phyloP scores from a whole-genome alignment of 176 grass and related monocot species.

The Phyllostachys edulis region DNA sequence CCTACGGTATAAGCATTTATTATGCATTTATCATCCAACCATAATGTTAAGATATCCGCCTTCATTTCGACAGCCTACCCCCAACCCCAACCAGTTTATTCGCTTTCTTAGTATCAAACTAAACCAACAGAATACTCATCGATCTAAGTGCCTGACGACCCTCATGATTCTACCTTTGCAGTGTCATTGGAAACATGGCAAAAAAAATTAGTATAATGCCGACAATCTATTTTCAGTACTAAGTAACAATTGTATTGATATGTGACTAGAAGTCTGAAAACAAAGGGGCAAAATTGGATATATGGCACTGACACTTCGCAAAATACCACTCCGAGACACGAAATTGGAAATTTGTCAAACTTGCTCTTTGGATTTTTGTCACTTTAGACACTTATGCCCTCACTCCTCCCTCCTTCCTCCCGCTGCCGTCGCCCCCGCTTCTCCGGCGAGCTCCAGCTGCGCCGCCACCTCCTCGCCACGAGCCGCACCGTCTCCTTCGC shows the following conservation, averaged over 20 bases:
- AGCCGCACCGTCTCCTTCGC: no score
- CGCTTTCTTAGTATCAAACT: neutral
- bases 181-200: neutral
- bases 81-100: neutral
- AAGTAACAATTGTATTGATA: neutral
- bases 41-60: neutral
- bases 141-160: neutral
- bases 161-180: neutral
- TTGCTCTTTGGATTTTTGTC: no score
- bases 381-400: no score
- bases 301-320: no score
- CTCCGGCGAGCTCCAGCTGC: no score
- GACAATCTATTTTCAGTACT: neutral
- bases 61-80: neutral
- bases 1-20: conserved; percentile 9
- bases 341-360: no score
- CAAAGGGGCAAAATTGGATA: neutral
- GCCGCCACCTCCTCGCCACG: no score
- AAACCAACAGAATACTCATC: neutral
- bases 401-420: no score
- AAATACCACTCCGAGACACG: no score
- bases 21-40: conserved; percentile 29
- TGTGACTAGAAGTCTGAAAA: neutral
- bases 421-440: no score
- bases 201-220: neutral